These are phyloP conservation scores for Tilletia setariae DNA, from an alignment of 1,284 basidiomycete genomes.

Conservation along the genomic window DNA sequence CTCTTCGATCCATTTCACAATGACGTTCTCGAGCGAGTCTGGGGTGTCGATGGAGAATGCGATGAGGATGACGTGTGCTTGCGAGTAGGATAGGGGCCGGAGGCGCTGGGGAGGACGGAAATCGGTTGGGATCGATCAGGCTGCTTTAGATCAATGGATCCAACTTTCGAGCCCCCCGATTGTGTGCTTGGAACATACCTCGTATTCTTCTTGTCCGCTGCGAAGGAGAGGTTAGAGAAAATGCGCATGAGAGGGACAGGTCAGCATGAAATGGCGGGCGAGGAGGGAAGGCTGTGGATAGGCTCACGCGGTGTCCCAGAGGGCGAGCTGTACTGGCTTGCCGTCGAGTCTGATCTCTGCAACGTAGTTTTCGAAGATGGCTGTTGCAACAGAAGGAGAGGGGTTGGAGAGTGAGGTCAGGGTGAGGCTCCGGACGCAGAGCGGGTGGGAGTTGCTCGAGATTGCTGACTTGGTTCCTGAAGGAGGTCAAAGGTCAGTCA, in stretches of 20 bases:
- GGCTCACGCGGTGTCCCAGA: slow-evolving; percentile 94
- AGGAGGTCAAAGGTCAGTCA: background rate
- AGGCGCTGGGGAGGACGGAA: slow-evolving; percentile 63
- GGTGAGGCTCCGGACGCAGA: background rate
- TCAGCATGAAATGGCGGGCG: background rate
- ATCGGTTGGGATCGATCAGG: slow-evolving; percentile 22
- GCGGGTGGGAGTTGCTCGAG: background rate
- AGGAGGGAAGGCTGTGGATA: background rate
- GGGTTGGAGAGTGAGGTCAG: too few species aligned
- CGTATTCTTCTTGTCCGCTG: slow-evolving; percentile 90
- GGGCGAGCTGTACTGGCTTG: slow-evolving; percentile 88
- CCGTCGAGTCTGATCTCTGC: slow-evolving; percentile 95
- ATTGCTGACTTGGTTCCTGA: slow-evolving; percentile 4
- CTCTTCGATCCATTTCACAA: slow-evolving; percentile 82
- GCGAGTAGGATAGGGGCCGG: slow-evolving; percentile 91
- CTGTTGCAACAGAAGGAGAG: slow-evolving; percentile 59
- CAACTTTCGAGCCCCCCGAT: background rate
- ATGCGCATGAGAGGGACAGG: background rate
- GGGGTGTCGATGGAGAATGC: slow-evolving; percentile 94
- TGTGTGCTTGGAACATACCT: slow-evolving; percentile 60
- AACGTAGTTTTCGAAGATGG: slow-evolving; percentile 95
- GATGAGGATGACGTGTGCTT: slow-evolving; percentile 97
- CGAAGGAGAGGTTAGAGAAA: background rate
- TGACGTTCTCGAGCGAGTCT: slow-evolving; percentile 92
- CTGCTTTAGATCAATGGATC: slow-evolving; percentile 5